These are phyloP conservation scores for Cladosporium sp. DNA, from an alignment of 2,329 filamentous ascomycete genomes.

Conservation along the genomic window DNA sequence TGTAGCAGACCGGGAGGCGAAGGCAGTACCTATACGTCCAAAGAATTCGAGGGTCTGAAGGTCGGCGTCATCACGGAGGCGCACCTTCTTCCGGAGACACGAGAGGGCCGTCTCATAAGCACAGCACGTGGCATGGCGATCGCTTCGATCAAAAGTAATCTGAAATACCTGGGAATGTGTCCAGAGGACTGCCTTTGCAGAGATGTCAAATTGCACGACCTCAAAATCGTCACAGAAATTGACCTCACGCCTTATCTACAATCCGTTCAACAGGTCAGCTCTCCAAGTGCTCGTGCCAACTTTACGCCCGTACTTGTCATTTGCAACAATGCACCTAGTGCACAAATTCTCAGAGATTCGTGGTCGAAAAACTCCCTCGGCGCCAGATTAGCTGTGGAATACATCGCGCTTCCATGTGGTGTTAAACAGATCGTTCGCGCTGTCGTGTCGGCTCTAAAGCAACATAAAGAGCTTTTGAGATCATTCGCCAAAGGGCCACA, in stretches of 20 bases:
- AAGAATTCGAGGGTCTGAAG: neutral
- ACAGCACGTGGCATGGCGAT: neutral
- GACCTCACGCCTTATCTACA: neutral
- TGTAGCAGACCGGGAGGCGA: neutral
- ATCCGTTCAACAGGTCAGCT: neutral
- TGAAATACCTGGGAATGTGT: neutral
- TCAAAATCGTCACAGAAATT: neutral
- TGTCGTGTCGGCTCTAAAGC: neutral
- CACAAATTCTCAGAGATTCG: neutral
- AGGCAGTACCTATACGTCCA: neutral
- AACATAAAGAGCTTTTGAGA: neutral
- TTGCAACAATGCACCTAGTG: neutral
- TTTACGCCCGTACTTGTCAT: neutral
- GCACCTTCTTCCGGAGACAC: neutral
- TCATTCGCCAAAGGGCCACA: no score
- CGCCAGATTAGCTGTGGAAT: neutral
- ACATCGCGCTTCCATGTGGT: neutral
- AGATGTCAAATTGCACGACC: neutral
- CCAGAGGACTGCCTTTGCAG: neutral
- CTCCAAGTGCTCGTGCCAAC: accelerated
- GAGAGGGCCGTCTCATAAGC: neutral
- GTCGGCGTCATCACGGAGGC: neutral
- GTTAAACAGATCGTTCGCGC: conserved; percentile 11
- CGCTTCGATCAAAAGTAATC: neutral
- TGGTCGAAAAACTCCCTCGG: neutral